These are phyloP conservation scores for Draba incana DNA, from an alignment of 345 rosid genomes.

Conservation along the genomic window DNA sequence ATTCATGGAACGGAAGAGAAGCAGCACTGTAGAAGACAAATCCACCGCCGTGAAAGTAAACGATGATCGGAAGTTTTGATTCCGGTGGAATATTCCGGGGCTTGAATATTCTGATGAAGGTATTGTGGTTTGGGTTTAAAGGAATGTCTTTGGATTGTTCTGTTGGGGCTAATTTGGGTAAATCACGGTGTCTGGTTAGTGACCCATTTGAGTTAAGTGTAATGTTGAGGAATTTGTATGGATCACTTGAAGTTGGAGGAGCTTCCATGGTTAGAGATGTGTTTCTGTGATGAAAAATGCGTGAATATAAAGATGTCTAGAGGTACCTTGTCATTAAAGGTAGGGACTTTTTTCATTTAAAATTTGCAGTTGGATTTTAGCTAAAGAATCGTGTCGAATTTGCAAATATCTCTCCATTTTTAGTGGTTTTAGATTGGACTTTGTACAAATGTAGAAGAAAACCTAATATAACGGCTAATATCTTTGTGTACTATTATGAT, in stretches of 20 bases:
- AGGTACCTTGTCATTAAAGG: neutral
- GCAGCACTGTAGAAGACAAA: slow-evolving; percentile 58
- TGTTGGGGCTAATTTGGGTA: slow-evolving; percentile 49
- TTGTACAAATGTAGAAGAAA: neutral
- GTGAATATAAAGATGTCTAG: slow-evolving; percentile 26
- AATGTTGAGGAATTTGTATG: slow-evolving; percentile 59
- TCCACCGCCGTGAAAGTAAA: slow-evolving; percentile 84
- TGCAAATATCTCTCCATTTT: slow-evolving; percentile 27
- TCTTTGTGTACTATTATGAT: slow-evolving; percentile 11
- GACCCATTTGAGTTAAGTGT: slow-evolving; percentile 68
- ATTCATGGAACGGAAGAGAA: slow-evolving; percentile 54
- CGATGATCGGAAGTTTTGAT: slow-evolving; percentile 61
- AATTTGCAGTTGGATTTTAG: slow-evolving; percentile 31
- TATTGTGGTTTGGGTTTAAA: slow-evolving; percentile 51
- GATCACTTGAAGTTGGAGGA: slow-evolving; percentile 47
- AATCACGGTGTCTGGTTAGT: slow-evolving; percentile 50
- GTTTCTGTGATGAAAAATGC: slow-evolving; percentile 15
- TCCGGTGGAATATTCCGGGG: slow-evolving; percentile 47
- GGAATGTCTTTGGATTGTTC: slow-evolving; percentile 57
- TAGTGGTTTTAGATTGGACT: slow-evolving; percentile 28
- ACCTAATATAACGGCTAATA: slow-evolving; percentile 34
- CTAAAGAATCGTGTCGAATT: slow-evolving; percentile 25
- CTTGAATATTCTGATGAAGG: slow-evolving; percentile 64
- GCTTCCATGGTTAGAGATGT: slow-evolving; percentile 37
- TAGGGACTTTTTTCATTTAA: slow-evolving; percentile 2